Percentiles rank a stretch among this genome's conserved stretches.
phyloP scores from a whole-genome alignment of 352 stramenopile species.

The Globisporangium nunn region DNA sequence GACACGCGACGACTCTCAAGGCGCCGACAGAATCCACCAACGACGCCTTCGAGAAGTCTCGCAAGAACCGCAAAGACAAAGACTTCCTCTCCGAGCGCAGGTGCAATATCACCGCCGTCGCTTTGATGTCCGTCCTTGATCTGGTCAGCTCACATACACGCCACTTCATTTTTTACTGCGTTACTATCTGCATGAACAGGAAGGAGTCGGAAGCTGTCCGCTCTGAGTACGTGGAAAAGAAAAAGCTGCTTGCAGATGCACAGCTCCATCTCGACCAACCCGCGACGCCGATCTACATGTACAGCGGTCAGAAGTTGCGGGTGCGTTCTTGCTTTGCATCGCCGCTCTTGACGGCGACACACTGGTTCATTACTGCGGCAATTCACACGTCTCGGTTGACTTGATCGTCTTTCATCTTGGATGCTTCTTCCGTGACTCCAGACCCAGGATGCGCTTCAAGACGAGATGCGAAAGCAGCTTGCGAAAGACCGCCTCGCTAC shows the following conservation, averaged over 20 bases:
- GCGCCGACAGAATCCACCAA: constrained; percentile 73
- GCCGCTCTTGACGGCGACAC: neutral
- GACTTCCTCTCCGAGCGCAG: constrained; percentile 59
- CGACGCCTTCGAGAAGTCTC: constrained; percentile 44
- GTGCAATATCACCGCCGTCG: neutral
- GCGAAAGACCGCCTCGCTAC: constrained; percentile 45
- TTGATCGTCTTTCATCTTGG: neutral
- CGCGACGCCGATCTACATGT: constrained; percentile 63
- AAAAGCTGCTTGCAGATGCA: constrained; percentile 22
- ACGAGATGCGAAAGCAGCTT: constrained; percentile 60
- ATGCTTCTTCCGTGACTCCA: constrained; percentile 12
- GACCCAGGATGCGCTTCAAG: constrained; percentile 82
- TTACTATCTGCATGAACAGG: constrained; percentile 9
- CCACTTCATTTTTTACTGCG: neutral
- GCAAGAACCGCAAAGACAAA: constrained; percentile 32
- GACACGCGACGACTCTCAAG: constrained; percentile 31
- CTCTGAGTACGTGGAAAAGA: constrained; percentile 31
- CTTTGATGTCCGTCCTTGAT: neutral
- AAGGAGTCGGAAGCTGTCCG: constrained; percentile 24
- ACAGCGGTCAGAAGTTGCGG: constrained; percentile 82
- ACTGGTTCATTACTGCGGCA: neutral
- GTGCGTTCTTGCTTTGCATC: constrained; percentile 19
- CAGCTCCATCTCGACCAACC: constrained; percentile 8
- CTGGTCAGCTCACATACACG: neutral
- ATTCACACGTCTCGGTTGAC: neutral